Evolutionary conservation across 208 protist genomes (phyloP).

Genomic region (Trichomonas tenax): DNA sequence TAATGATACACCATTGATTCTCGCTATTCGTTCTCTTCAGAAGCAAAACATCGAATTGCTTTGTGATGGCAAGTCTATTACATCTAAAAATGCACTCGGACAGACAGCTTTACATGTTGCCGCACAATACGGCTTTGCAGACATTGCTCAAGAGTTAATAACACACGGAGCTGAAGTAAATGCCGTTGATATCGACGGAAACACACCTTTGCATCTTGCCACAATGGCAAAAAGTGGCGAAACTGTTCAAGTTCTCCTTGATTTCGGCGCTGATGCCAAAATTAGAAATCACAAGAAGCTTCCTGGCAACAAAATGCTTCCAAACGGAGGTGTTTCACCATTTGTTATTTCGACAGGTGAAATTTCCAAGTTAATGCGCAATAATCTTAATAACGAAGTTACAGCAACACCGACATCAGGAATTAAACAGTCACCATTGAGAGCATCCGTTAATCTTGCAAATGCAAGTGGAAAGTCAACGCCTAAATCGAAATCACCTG

Average conservation of each 20-base stretch:
- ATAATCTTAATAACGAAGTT: not conserved
- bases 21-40: not conserved
- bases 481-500: not conserved
- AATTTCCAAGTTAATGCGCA: not conserved
- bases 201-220: not conserved
- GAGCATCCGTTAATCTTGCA: not conserved
- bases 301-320: not conserved
- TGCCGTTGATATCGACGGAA: not conserved
- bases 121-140: not conserved
- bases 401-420: not conserved
- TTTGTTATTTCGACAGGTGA: not conserved
- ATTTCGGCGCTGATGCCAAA: not conserved
- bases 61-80: not conserved
- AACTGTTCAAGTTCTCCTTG: not conserved
- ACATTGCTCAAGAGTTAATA: not conserved
- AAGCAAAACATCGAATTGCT: not conserved
- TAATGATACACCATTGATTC: not conserved
- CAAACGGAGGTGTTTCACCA: not conserved
- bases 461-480: not conserved
- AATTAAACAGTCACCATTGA: not conserved
- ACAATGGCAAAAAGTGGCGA: not conserved
- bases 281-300: not conserved
- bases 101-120: not conserved
- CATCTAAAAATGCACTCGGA: not conserved
- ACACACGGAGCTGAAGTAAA: not conserved